Base-by-base conservation (phyloP, 23 red algal genomes). In the Agarophyton chilense region DNA sequence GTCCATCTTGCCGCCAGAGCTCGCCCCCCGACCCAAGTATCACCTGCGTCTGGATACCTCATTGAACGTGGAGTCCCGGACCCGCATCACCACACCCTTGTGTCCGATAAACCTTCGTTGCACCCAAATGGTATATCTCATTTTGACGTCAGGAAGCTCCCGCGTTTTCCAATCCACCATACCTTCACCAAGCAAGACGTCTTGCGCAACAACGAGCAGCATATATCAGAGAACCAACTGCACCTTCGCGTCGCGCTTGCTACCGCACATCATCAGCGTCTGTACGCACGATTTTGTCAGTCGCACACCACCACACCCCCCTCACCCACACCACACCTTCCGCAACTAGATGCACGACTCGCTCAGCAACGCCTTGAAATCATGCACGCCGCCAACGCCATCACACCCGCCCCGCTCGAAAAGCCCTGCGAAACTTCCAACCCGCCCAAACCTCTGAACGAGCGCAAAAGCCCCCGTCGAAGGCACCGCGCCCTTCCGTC, bases 141-240 rank as follows among this genome's bases (percentile, higher is more conserved):
- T 58, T 87, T 87, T 87, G 82, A 87, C 62, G 64, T 75, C 24
- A 68, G 82, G 44, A 51, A 54, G 49, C 66, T 87, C 25, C 82
- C 61, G 67, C 61, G 82, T 29, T 65, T 68, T 50, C 62, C 82
- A 22, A 34, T 60, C 29, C 14, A 75, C 45, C 67, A 87, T 22
- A 49, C 62, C 42, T 73, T 87, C 67, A 73, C 65, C 24, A 75
- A 87, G 43, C 16, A 42, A 49, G 82, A 87, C 45, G 82, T 87
- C 25, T 31, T 87, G 49, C 50, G 50, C 17, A 42, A 26, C 38
- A 44, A 75, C 40, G 64, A 50, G 29, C 64, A 87, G 60, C 44
- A 72, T 6, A 9, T 87, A 18, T 56, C 82, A 33, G 46, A 72
- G n/a, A 36, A 6, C 39, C 57, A 87, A 54, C 14, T 72, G 45